Conservation (phyloP, 2,329 filamentous ascomycete species). For the Pseudopithomyces maydicus region DNA sequence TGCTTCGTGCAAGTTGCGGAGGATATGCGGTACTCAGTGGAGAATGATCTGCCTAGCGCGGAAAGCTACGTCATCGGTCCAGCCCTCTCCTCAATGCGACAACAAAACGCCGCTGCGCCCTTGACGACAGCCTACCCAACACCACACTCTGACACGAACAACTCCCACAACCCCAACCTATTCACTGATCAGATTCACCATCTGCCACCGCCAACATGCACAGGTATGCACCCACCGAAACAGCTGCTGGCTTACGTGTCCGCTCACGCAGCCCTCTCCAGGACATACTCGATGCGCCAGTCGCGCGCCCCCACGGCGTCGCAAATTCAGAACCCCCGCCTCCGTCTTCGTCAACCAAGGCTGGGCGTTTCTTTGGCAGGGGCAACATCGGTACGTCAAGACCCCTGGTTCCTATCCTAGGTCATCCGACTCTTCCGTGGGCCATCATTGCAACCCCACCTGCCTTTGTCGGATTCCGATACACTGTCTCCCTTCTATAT, state of each 20-base stretch:
- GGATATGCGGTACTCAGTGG: conserved; percentile 25
- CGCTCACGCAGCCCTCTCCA: conserved; percentile 1
- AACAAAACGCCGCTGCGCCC: conserved; percentile 31
- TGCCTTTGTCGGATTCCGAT: not conserved
- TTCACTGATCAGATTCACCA: not conserved
- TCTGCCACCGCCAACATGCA: conserved; percentile 5
- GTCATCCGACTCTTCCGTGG: conserved; percentile 10
- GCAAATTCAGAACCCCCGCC: conserved; percentile 91
- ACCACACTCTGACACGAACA: conserved; percentile 7
- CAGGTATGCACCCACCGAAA: not conserved
- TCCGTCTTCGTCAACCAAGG: conserved; percentile 88
- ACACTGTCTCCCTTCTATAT: not conserved
- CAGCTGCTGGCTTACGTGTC: not conserved
- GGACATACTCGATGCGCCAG: conserved; percentile 73
- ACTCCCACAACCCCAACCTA: not conserved
- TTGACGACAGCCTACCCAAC: conserved; percentile 13
- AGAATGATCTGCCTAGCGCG: conserved; percentile 15
- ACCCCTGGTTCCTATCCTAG: not conserved
- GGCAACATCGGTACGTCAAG: conserved; percentile 75
- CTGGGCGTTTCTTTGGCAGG: conserved; percentile 85
- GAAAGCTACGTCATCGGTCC: conserved; percentile 24
- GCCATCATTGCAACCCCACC: not conserved
- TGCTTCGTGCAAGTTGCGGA: conserved; percentile 3
- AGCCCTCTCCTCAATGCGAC: conserved; percentile 17
- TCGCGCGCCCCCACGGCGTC: conserved; percentile 94